Conservation (phyloP, 805 yeast species). For the Barnettozyma siamensis region DNA sequence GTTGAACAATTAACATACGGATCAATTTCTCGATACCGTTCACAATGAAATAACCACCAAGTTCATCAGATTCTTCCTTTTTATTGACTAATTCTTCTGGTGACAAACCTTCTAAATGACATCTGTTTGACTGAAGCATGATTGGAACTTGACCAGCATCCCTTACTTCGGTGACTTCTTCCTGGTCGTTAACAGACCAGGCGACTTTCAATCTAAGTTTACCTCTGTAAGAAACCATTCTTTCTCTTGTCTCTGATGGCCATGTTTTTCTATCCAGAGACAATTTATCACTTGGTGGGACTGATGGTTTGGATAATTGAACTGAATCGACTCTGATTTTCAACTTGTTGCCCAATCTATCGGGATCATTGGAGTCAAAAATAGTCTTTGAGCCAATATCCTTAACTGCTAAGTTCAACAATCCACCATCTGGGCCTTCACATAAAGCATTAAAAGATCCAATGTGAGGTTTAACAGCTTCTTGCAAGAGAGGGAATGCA, state of each 20-base stretch:
- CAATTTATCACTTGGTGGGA: constrained; percentile 62
- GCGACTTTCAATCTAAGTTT: constrained; percentile 70
- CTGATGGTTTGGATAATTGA: constrained; percentile 79
- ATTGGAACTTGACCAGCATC: constrained; percentile 90
- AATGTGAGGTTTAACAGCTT: constrained; percentile 91
- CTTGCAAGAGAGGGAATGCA: constrained; percentile 74
- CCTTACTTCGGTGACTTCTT: constrained; percentile 71
- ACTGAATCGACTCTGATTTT: constrained; percentile 83
- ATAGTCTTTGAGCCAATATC: constrained; percentile 86
- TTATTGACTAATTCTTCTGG: constrained; percentile 74
- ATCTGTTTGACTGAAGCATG: constrained; percentile 87
- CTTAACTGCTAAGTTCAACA: constrained; percentile 75
- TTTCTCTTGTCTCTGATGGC: constrained; percentile 88
- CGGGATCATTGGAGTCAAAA: constrained; percentile 70
- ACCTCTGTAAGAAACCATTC: constrained; percentile 78
- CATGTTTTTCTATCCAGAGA: constrained; percentile 71
- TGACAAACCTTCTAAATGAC: constrained; percentile 79
- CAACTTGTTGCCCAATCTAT: constrained; percentile 78
- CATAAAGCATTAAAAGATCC: constrained; percentile 95
- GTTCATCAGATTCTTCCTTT: constrained; percentile 90
- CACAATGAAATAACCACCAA: constrained; percentile 91
- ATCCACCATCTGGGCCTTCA: constrained; percentile 81
- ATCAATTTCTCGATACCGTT: constrained; percentile 96
- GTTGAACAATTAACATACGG: constrained; percentile 96
- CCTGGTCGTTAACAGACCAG: constrained; percentile 87